Percentiles rank a stretch among this genome's conserved stretches.
These are phyloP conservation scores for Arabidopsis suecica DNA, from an alignment of 345 rosid species.

Conservation along the genomic window DNA sequence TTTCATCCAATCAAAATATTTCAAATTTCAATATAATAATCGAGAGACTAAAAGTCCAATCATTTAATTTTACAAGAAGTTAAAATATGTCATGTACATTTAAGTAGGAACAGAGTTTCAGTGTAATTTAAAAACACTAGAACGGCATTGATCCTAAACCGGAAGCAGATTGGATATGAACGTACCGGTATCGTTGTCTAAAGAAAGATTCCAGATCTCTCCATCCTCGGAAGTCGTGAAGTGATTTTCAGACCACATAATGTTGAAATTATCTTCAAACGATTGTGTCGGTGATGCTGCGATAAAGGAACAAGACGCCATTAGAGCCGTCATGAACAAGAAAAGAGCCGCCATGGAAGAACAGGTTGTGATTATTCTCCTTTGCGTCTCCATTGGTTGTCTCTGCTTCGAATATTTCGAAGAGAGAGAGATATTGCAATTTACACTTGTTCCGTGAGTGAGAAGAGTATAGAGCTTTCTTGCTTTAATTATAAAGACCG, in stretches of 20 bases:
- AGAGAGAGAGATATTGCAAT: constrained; percentile 38
- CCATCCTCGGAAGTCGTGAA: constrained; percentile 94
- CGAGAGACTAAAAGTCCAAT: constrained; percentile 7
- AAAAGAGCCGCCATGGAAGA: constrained; percentile 49
- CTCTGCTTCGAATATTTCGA: constrained; percentile 40
- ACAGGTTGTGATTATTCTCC: constrained; percentile 7
- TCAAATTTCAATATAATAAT: background rate
- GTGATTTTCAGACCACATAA: constrained; percentile 94
- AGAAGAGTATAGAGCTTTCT: constrained; percentile 30
- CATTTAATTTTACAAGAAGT: background rate
- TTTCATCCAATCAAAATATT: constrained; percentile 4
- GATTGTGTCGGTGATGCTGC: constrained; percentile 57
- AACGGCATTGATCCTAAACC: constrained; percentile 3
- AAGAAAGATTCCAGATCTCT: constrained; percentile 91
- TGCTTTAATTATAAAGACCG: constrained; percentile 19
- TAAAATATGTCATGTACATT: background rate
- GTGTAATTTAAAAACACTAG: background rate
- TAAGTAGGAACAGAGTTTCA: background rate
- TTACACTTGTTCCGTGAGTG: constrained; percentile 37
- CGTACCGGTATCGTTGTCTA: constrained; percentile 93
- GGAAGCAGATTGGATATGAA: background rate
- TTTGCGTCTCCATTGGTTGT: constrained; percentile 36
- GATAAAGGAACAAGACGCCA: constrained; percentile 38
- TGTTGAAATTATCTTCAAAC: constrained; percentile 85
- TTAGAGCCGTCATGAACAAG: constrained; percentile 48